Base-by-base conservation (phyloP, 2,329 filamentous ascomycete genomes). In the Ophiocordyceps polyrhachis-furcata region DNA sequence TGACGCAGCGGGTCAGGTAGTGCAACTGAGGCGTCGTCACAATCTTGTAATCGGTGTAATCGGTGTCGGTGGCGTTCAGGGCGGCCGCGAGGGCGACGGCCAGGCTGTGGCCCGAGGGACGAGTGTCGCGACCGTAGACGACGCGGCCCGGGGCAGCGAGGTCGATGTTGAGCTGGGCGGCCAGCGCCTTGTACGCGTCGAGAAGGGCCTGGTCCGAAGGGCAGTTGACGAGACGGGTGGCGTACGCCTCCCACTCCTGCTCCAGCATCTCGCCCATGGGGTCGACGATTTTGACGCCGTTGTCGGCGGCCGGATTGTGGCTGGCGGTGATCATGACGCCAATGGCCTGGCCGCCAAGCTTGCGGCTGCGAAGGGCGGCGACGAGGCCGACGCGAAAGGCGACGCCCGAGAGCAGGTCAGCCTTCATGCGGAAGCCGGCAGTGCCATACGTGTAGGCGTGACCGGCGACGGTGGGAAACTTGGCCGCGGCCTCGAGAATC, bases 251-350 rank as follows among this genome's bases (percentile, higher is more conserved):
- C 91, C 91, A 98, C 49, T 89, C 83, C 62, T 88, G 81, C 74
- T 93, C 86, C 43, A 94, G 74, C 91, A 96, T 96, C 63, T 96
- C 91, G 51, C 91, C 89, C 80, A 93, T 83, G 13, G 91, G 91
- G 62, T 98, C 91, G 50, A 98, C 86, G 53, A 98, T 77, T 73
- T 94, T 94, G 61, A 94, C 82, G 44, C 87, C 87, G 62, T 94
- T 94, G 65, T 94, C 87, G 54, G 77, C 73, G 31, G 87, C 81
- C 17, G 84, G 84, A 65, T 94, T 94, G 70, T 94, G 87, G 57
- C 84, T 93, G 49, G 87, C 87, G 40, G 87, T 94, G 62, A 94
- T 83, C 87, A 94, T 94, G 53, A 98, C 81, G 57, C 91, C 91
- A 57, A 98, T 93, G 55, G 85, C 82, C 68, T 93, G 84, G 51